Base-by-base conservation (phyloP, 2,329 filamentous ascomycete species). In the Aphanocladium album region DNA sequence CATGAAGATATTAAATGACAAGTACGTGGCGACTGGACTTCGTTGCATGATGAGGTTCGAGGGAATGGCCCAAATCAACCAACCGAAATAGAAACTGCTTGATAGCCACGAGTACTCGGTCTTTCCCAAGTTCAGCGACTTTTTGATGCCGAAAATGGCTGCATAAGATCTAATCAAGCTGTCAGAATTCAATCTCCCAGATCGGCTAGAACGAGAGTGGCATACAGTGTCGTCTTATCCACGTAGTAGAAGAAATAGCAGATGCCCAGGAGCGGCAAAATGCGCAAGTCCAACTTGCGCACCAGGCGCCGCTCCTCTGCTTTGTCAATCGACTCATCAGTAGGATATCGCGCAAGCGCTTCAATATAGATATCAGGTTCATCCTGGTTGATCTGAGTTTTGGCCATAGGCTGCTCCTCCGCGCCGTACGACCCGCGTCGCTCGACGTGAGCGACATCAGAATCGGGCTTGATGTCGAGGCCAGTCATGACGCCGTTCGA, bases 131-230 rank as follows among this genome's bases (percentile, higher is more conserved):
- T 79, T 64, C 9, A 88, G 75, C 63, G 86, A 84, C 2, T 85
- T 78, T 23, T 78, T 76, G 62, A 89, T 82, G 1, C 84, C 84
- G 61, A 88, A 87, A 54, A 89, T 84, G 21, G 86, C 85, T 0
- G 86, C 85, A 64, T 87, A 88, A 1, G 80, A 83, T 12, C 67
- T 67, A 57, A n/a, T 8, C 3, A 6, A 16, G 9, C n/a, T 17
- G 46, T 55, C 35, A 49, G 35, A 1, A 19, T 39, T 1, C 41
- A 8, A 21, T 57, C 19, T 14, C 12, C n/a, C 4, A n/a, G 3
- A 12, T 23, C 21, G 12, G 14, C n/a, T 17, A 2, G n/a, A 60
- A 5, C 1, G 12, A 11, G 3, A 7, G 19, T 16, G 14, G 53
- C 63, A 45, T 63, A 67, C 33, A 85, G 71, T 0, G 80, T 85